Conservation (phyloP, 1,139 yeast genomes). For the Kodamaea fungicola region DNA sequence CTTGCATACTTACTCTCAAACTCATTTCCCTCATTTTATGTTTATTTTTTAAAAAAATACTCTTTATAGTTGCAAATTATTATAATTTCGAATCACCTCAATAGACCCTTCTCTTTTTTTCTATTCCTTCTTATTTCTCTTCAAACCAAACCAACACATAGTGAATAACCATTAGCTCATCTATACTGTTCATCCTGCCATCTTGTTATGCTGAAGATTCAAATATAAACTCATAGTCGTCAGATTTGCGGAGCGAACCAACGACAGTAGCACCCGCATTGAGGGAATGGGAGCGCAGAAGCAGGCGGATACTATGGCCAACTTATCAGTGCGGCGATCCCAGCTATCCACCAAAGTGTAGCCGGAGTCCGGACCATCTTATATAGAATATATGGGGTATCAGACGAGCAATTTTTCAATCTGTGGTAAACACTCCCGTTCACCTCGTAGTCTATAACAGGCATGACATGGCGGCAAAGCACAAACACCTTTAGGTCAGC, state of each 20-base stretch:
- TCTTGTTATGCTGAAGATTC: constrained; percentile 1
- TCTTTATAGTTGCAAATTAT: too few species aligned
- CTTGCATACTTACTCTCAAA: too few species aligned
- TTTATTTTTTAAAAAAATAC: too few species aligned
- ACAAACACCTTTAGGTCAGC: not conserved
- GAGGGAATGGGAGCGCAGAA: constrained; percentile 3
- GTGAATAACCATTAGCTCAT: constrained; percentile 7
- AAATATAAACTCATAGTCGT: constrained; percentile 4
- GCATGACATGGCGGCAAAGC: constrained; percentile 6
- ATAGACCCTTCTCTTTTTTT: constrained; percentile 2
- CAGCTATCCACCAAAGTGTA: constrained; percentile 9
- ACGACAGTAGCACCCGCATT: constrained; percentile 6
- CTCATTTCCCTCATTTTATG: too few species aligned
- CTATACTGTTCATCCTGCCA: constrained; percentile 5
- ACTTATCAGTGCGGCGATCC: constrained; percentile 4
- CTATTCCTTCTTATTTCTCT: constrained; percentile 8
- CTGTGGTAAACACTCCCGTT: constrained; percentile 1
- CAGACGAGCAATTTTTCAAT: not conserved
- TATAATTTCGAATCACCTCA: too few species aligned
- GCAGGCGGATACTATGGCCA: not conserved
- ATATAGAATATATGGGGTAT: not conserved
- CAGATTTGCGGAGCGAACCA: constrained; percentile 4
- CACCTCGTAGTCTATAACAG: constrained; percentile 6
- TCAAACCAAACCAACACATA: constrained; percentile 8
- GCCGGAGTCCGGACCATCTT: not conserved